These are phyloP conservation scores for Monosporascus sp. DNA, from an alignment of 2,329 filamentous ascomycete genomes.

Conservation along the genomic window DNA sequence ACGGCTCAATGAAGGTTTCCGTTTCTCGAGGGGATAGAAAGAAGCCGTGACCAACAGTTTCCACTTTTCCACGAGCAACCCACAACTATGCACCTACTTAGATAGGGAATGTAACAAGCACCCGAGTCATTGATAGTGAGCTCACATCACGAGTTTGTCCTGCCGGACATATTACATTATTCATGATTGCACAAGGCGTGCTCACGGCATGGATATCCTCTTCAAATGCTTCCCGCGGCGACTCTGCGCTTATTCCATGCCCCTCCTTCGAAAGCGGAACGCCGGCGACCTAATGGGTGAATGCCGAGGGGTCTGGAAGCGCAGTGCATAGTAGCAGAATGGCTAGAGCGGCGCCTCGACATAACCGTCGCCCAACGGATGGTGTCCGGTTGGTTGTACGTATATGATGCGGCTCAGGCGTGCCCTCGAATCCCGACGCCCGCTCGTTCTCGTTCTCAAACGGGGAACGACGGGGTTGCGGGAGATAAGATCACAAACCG, in stretches of 20 bases:
- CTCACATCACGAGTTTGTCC: neutral
- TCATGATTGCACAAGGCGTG: neutral
- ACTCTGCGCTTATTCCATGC: no score
- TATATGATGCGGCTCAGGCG: neutral
- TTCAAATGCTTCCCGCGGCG: neutral
- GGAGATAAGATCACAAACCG: neutral
- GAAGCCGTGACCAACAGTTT: no score
- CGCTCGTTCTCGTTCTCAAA: neutral
- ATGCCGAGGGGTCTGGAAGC: neutral
- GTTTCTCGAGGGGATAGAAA: no score
- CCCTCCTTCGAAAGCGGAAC: neutral
- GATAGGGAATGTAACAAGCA: no score
- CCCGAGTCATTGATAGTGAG: neutral
- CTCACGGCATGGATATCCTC: neutral
- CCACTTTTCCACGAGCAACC: no score
- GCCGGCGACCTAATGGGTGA: neutral
- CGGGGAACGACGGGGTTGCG: no score
- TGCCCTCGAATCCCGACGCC: neutral
- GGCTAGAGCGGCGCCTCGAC: neutral
- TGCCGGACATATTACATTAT: neutral
- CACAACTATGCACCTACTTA: no score
- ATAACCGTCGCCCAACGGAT: neutral
- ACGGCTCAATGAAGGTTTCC: neutral
- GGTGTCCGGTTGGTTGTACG: neutral
- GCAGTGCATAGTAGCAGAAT: neutral